These are phyloP conservation scores for Cyphellophora attinorum DNA, from an alignment of 2,329 filamentous ascomycete species.

Conservation along the genomic window DNA sequence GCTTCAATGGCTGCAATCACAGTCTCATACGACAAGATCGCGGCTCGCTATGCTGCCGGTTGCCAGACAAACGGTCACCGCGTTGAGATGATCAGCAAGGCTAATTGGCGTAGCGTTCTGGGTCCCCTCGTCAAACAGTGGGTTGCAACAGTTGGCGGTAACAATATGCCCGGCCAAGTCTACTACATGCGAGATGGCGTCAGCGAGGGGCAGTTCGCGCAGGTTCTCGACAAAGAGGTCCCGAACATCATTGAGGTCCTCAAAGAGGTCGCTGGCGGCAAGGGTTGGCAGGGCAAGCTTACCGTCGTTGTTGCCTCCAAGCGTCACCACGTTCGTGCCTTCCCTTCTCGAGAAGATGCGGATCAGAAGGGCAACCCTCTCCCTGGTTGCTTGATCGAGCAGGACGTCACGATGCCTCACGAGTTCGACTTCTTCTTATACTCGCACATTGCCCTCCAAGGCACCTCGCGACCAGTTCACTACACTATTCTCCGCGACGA, in stretches of 20 bases:
- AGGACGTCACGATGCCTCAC: slow-evolving; percentile 80
- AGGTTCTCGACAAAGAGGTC: slow-evolving; percentile 74
- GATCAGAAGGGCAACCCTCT: slow-evolving; percentile 75
- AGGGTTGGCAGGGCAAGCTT: slow-evolving; percentile 51
- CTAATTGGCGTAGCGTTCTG: slow-evolving; percentile 60
- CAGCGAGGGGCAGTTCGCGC: slow-evolving; percentile 71
- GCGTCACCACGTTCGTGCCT: slow-evolving; percentile 88
- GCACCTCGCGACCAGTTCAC: slow-evolving; percentile 83
- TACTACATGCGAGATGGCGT: slow-evolving; percentile 94
- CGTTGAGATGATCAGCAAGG: slow-evolving; percentile 63
- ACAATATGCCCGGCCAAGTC: slow-evolving; percentile 58
- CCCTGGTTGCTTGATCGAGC: slow-evolving; percentile 80
- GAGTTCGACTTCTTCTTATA: slow-evolving; percentile 80
- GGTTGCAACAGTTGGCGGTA: slow-evolving; percentile 44
- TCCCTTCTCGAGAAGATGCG: slow-evolving; percentile 54
- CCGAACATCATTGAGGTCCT: slow-evolving; percentile 51
- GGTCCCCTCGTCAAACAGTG: slow-evolving; percentile 56
- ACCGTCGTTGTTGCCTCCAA: slow-evolving; percentile 86
- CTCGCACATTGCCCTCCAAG: slow-evolving; percentile 75
- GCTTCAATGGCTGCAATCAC: slow-evolving; percentile 83
- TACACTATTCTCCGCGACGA: slow-evolving; percentile 88
- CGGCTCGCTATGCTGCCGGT: slow-evolving; percentile 66
- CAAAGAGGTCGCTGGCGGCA: slow-evolving; percentile 18
- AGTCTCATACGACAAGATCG: slow-evolving; percentile 63
- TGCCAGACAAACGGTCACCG: slow-evolving; percentile 77